Conservation (phyloP, 176 grass and related monocot species). For the Phragmites australis region DNA sequence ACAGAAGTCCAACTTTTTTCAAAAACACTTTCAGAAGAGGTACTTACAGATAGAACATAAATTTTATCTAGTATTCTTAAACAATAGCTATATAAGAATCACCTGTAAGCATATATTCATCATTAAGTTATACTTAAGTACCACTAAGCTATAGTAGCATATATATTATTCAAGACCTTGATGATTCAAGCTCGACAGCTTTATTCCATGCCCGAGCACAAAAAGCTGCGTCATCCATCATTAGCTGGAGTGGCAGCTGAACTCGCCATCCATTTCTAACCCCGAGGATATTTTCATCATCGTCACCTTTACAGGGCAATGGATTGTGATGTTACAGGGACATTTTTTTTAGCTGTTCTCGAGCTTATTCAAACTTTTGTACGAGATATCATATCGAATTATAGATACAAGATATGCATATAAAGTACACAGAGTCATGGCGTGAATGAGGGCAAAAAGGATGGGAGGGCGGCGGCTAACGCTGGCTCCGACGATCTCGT, state of each 20-base stretch:
- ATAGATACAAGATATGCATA: neutral
- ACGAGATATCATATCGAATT: too few species aligned
- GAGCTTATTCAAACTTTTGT: too few species aligned
- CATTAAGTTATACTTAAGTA: slow-evolving; percentile 9
- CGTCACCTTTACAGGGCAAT: slow-evolving; percentile 14
- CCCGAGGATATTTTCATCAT: slow-evolving; percentile 21
- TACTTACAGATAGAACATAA: neutral
- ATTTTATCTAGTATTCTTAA: neutral
- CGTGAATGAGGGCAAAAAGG: too few species aligned
- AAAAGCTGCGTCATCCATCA: slow-evolving; percentile 35
- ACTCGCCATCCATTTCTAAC: slow-evolving; percentile 4
- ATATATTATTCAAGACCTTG: slow-evolving; percentile 45
- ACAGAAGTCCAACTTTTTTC: too few species aligned
- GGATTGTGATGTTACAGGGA: slow-evolving; percentile 23
- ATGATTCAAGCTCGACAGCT: slow-evolving; percentile 33
- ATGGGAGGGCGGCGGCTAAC: too few species aligned
- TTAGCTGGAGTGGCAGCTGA: slow-evolving; percentile 37
- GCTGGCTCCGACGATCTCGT: too few species aligned
- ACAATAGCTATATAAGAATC: neutral
- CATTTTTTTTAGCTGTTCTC: neutral
- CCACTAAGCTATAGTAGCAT: too few species aligned
- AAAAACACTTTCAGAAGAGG: too few species aligned
- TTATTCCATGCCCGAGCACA: slow-evolving; percentile 13
- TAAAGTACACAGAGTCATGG: too few species aligned
- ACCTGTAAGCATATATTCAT: neutral